Evolutionary conservation across 2,329 filamentous ascomycete genomes (phyloP).

Genomic region (Alternaria gaisen): DNA sequence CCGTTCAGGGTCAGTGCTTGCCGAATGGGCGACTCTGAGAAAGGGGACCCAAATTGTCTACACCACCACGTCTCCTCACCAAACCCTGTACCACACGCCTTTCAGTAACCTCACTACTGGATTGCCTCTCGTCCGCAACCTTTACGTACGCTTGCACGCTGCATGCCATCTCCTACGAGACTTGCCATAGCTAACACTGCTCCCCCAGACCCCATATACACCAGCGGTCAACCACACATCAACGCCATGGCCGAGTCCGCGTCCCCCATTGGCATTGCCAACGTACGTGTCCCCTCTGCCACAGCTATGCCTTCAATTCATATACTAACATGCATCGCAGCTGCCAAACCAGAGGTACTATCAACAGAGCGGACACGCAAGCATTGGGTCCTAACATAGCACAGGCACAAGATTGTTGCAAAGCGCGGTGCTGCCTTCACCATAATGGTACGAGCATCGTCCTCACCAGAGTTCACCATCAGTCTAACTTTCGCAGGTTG

Average conservation of each 20-base stretch:
- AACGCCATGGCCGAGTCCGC: constrained; percentile 69
- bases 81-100: constrained; percentile 16
- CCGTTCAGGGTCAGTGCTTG: constrained; percentile 49
- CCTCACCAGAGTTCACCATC: neutral
- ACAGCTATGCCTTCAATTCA: neutral
- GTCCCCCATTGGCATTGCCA: constrained; percentile 77
- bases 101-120: constrained; percentile 15
- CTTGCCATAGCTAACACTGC: constrained; percentile 23
- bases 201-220: constrained; percentile 29
- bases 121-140: neutral
- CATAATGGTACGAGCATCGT: constrained; percentile 79
- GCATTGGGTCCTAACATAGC: constrained; percentile 43
- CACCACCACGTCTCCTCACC: constrained; percentile 35
- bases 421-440: constrained; percentile 97
- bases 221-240: constrained; percentile 28
- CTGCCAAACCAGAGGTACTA: constrained; percentile 73
- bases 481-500: constrained; percentile 70
- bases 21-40: constrained; percentile 50
- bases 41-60: constrained; percentile 51
- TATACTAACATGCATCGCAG: constrained; percentile 56
- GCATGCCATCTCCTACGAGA: neutral
- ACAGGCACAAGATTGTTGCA: constrained; percentile 75
- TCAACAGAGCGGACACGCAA: constrained; percentile 23
- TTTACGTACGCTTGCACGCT: constrained; percentile 10
- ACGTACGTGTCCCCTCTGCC: constrained; percentile 60